Evolutionary conservation across 2,329 filamentous ascomycete species (phyloP), one percentile per base, ranked within the genome.

Genomic region (Colletotrichum sp.): DNA sequence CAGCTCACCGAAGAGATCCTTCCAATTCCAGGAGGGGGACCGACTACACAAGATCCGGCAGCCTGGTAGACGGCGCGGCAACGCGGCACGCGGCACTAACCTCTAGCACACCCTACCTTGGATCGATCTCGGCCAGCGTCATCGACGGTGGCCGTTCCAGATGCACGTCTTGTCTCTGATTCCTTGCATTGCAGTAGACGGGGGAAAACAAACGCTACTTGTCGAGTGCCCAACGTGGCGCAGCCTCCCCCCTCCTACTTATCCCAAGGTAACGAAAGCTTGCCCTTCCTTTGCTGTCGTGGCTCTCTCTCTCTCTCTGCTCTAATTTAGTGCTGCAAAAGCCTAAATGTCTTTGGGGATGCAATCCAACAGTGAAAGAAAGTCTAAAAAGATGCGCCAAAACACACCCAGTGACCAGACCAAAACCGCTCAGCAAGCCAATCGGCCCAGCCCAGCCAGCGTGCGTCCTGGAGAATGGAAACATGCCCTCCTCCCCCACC

Each of bases 41-140:
- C 22, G 43, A 60, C 30, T 58, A 73, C 30, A n/a, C 66, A 5
- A 70, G 58, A 64, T 70, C 66, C 66, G 66, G 66, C 71, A 74
- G 71, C 58, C n/a, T 58, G 66, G 58, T 34, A 34, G 27, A 36
- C 22, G 36, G 61, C 30, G 32, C 28, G 15, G 34, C 9, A 15
- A 12, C 13, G 48, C 28, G 43, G 8, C 25, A 32, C 39, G 27
- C 27, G 58, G 58, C 30, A 62, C 58, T 32, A 34, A n/a, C 7
- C 16, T 32, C 28, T 27, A 62, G n/a, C 60, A 32, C 25, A 62
- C 30, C 60, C 2, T 1, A 13, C 43, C n/a, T 22, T 52, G 43
- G 43, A 22, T 52, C 43, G 43, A 52, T 52, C 43, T 52, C 43
- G 43, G 43, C 43, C 43, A 52, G 43, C 43, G n/a, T 52, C 43